A percentile compares a stretch with the other conserved stretches of the same genome.
phyloP scores from a whole-genome alignment of 1,139 yeast genomes.

The Taiozyma sp. region DNA sequence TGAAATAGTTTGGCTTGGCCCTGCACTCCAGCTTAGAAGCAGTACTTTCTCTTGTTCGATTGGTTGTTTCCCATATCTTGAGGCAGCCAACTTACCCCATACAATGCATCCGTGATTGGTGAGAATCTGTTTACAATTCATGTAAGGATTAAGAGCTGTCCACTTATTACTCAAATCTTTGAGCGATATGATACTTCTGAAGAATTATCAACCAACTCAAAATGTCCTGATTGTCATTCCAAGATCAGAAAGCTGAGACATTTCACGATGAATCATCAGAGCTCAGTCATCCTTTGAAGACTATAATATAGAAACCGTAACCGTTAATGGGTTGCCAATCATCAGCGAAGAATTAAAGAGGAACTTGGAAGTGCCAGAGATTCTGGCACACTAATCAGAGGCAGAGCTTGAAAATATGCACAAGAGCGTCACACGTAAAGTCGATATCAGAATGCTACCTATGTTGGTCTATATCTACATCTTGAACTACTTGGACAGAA shows the following conservation, averaged over 20 bases:
- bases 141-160: background rate
- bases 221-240: background rate
- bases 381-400: background rate
- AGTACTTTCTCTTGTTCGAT: background rate
- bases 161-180: background rate
- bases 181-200: background rate
- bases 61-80: background rate
- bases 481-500: slow-evolving; percentile 54
- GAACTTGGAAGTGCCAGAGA: slow-evolving; percentile 3
- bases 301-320: background rate
- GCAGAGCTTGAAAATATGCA: slow-evolving; percentile 1
- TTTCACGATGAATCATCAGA: background rate
- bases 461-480: slow-evolving; percentile 51
- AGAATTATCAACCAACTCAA: background rate
- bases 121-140: background rate
- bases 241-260: background rate
- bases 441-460: slow-evolving; percentile 51
- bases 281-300: background rate
- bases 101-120: background rate
- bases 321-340: slow-evolving; percentile 2
- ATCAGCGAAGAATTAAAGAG: slow-evolving; percentile 3
- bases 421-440: slow-evolving; percentile 24
- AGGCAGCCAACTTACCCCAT: background rate
- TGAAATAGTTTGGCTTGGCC: background rate
- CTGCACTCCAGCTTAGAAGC: background rate